phyloP scores from a whole-genome alignment of 768 basidiomycete species.

The Naematelia aurantialba region DNA sequence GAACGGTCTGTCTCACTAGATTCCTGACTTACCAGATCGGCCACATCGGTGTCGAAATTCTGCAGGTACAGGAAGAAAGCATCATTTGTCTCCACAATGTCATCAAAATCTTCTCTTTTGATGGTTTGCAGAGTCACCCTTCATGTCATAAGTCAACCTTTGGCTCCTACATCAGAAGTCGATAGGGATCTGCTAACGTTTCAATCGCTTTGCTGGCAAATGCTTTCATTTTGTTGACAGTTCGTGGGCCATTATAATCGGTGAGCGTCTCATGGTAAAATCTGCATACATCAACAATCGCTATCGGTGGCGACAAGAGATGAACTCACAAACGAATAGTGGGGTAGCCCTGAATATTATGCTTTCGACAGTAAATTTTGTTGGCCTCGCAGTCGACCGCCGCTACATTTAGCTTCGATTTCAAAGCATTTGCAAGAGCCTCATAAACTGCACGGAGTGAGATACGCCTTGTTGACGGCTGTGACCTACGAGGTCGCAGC shows the following conservation, averaged over 20 bases:
- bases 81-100: constrained; percentile 53
- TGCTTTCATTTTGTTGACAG: constrained; percentile 63
- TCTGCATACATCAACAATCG: constrained; percentile 28
- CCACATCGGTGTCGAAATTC: constrained; percentile 43
- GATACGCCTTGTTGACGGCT: not conserved
- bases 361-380: constrained; percentile 61
- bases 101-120: constrained; percentile 33
- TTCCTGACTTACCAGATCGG: constrained; percentile 47
- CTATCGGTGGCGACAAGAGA: not conserved
- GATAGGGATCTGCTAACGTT: constrained; percentile 55
- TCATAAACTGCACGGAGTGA: constrained; percentile 58
- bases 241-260: constrained; percentile 73
- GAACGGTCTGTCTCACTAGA: constrained; percentile 39
- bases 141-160: constrained; percentile 9
- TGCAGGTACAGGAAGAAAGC: constrained; percentile 63
- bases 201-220: constrained; percentile 74
- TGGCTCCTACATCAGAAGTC: not conserved
- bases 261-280: constrained; percentile 58
- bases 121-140: constrained; percentile 33
- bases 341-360: constrained; percentile 76
- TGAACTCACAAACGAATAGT: constrained; percentile 66
- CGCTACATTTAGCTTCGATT: constrained; percentile 68
- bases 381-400: constrained; percentile 86
- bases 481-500: constrained; percentile 61
- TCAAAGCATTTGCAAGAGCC: constrained; percentile 67